Evolutionary conservation across 805 yeast genomes (phyloP), one percentile per base, ranked within the genome.

Genomic region (Yarrowia sp.): DNA sequence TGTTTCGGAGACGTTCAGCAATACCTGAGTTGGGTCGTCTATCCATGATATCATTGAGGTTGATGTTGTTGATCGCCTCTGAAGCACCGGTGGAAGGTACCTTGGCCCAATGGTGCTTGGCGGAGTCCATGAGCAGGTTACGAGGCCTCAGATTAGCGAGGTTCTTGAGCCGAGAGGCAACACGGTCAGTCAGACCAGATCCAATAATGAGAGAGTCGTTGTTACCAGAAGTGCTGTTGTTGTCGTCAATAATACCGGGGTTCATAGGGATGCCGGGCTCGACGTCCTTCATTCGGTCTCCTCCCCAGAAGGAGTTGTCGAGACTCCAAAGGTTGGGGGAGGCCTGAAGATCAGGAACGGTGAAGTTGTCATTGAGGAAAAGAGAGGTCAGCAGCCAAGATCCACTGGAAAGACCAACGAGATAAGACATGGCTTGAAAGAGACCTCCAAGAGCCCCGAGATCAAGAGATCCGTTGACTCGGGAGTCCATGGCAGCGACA

Each of bases 341-440:
- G 58, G 77, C 78, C 38, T 82, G 72, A 35, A 89, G 83, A 1
- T 79, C 84, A 68, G 86, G 86, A 28, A 90, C 84, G 6, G 88
- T 78, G 4, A 91, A 84, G 85, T 88, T 90, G 72, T 87, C 86
- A 74, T 90, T 89, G 72, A 83, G 78, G 0, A 83, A 85, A 31
- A 90, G 74, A 9, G 93, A 82, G 1, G 90, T 87, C 33, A 90
- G 79, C 62, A 89, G 77, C 96, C 96, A 92, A 13, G 88, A 82
- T 22, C 97, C 96, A 35, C 97, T 96, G 13, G 92, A 86, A 41
- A 90, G 80, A 7, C 93, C 96, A 6, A 90, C 77, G 8, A 91
- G 74, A 71, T 92, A 91, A 8, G 89, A 83, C 1, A 90, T 73
- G 5, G 88, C 77, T 70, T 88, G 91, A 36, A 90, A 76, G 31